Percentiles rank a stretch among this genome's conserved stretches.
These are phyloP conservation scores for Aspergillus uvarum DNA, from an alignment of 2,329 filamentous ascomycete species.

Conservation along the genomic window DNA sequence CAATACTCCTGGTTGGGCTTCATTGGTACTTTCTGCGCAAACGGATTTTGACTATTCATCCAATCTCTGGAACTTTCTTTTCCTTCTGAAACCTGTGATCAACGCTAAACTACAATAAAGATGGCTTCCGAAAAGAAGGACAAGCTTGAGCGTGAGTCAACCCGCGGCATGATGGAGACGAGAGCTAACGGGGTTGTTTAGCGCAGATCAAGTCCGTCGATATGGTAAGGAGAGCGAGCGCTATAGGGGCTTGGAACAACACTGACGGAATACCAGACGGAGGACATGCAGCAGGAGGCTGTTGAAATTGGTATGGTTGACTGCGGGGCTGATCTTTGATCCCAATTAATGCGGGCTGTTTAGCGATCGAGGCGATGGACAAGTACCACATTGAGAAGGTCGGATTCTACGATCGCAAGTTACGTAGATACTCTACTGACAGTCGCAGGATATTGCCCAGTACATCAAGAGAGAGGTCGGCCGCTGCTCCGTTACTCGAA, in stretches of 20 bases:
- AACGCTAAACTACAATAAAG: constrained; percentile 1
- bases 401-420: constrained; percentile 9
- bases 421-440: not conserved
- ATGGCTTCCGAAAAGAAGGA: constrained; percentile 60
- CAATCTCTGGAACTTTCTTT: not conserved
- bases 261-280: constrained; percentile 62
- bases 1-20: constrained; percentile 5
- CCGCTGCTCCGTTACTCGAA: constrained; percentile 22
- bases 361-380: constrained; percentile 70
- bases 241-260: constrained; percentile 9
- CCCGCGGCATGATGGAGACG: not conserved
- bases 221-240: constrained; percentile 67
- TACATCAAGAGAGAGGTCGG: constrained; percentile 89
- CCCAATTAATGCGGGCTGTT: constrained; percentile 27
- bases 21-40: not conserved
- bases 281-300: constrained; percentile 94
- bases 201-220: constrained; percentile 97
- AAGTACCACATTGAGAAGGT: constrained; percentile 73
- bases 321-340: not conserved
- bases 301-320: constrained; percentile 82
- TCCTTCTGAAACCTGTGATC: not conserved
- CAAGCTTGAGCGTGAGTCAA: constrained; percentile 70
- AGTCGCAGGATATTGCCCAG: constrained; percentile 79
- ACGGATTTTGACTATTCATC: not conserved
- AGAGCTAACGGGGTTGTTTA: constrained; percentile 44